These are phyloP conservation scores for Ophidiomyces ophidiicola DNA, from an alignment of 2,329 filamentous ascomycete genomes.

Conservation along the genomic window DNA sequence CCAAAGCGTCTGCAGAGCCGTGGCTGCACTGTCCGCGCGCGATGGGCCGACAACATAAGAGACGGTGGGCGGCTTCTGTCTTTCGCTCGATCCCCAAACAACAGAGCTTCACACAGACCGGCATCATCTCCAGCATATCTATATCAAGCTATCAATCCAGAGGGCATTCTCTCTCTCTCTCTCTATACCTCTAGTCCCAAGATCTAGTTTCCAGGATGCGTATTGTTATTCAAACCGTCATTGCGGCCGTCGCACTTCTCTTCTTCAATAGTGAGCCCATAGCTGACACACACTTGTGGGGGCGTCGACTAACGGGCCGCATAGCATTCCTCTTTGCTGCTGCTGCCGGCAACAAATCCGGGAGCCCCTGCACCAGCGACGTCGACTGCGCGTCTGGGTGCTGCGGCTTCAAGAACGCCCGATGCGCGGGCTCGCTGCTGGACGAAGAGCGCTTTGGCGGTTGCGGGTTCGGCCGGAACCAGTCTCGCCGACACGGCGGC, in stretches of 20 bases:
- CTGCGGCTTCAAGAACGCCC: constrained; percentile 21
- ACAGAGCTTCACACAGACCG: too few relatives aligned
- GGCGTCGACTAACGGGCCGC: not conserved
- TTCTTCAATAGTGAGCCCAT: constrained; percentile 10
- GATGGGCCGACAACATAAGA: too few relatives aligned
- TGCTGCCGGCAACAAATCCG: constrained; percentile 16
- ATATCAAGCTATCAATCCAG: too few relatives aligned
- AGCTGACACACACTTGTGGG: not conserved
- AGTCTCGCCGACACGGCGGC: constrained; percentile 19
- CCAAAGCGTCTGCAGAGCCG: too few relatives aligned
- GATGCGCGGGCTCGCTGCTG: constrained; percentile 19
- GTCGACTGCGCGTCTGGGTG: constrained; percentile 21
- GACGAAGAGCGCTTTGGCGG: constrained; percentile 20
- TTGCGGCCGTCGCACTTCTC: constrained; percentile 3
- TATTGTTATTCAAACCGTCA: not conserved
- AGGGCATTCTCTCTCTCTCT: too few relatives aligned
- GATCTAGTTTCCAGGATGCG: constrained; percentile 1
- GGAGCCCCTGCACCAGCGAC: constrained; percentile 19
- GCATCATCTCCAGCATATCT: too few relatives aligned
- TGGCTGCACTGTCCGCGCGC: too few relatives aligned
- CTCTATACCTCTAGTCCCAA: too few relatives aligned
- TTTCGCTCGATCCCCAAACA: too few relatives aligned
- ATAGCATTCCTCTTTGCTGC: not conserved
- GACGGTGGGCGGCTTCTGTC: too few relatives aligned
- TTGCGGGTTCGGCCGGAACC: constrained; percentile 20